A percentile compares a stretch with the other conserved stretches of the same genome.
These are phyloP conservation scores for Nakaseomyces bracarensis DNA, from an alignment of 1,139 yeast genomes.

Conservation along the genomic window DNA sequence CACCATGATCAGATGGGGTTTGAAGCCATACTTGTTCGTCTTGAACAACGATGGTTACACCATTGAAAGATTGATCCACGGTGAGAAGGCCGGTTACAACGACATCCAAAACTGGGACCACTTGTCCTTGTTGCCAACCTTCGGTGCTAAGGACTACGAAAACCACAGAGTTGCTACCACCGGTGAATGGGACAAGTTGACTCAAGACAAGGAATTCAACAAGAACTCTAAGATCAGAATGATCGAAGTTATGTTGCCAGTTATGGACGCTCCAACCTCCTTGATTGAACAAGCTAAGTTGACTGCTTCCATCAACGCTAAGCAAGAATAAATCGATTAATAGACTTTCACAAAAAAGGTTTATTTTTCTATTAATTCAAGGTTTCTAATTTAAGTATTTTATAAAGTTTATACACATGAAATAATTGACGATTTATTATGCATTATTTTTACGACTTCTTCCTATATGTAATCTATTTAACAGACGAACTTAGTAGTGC, in stretches of 20 bases:
- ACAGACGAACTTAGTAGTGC: too few species aligned
- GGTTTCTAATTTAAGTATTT: conserved; percentile 1
- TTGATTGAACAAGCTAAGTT: conserved; percentile 70
- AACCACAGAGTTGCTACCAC: conserved; percentile 49
- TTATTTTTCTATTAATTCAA: conserved; percentile 2
- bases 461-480: background rate
- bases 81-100: conserved; percentile 65
- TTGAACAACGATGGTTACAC: conserved; percentile 86
- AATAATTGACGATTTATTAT: conserved; percentile 6
- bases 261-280: conserved; percentile 72
- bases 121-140: conserved; percentile 55
- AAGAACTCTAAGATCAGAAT: conserved; percentile 52
- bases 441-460: background rate
- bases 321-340: conserved; percentile 20
- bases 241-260: conserved; percentile 71
- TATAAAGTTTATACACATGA: conserved; percentile 7
- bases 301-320: conserved; percentile 57
- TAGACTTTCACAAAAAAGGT: background rate
- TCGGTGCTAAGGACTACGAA: conserved; percentile 54
- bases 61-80: conserved; percentile 82
- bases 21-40: conserved; percentile 73
- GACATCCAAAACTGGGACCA: conserved; percentile 82
- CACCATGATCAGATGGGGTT: conserved; percentile 71
- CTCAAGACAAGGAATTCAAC: conserved; percentile 44
- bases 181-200: conserved; percentile 59